Conservation (phyloP, 176 grass and related monocot species). For the Elaeis guineensis region DNA sequence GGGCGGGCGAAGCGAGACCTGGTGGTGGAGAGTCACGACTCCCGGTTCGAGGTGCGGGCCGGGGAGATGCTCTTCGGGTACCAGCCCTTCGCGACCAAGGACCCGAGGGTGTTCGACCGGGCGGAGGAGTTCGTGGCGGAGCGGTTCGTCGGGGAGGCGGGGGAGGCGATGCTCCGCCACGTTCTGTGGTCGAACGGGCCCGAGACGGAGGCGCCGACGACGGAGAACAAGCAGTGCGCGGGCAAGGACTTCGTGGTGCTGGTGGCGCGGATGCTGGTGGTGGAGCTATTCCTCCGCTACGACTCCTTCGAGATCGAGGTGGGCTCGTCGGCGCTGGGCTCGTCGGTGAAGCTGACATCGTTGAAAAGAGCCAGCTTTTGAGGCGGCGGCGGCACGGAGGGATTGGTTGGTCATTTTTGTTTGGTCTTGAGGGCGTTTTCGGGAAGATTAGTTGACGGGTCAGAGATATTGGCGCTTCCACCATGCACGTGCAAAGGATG, state of each 20-base stretch:
- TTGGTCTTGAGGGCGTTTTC: too few species aligned
- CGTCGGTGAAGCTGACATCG: slow-evolving; percentile 79
- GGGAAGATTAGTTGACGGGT: too few species aligned
- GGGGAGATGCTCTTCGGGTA: slow-evolving; percentile 98
- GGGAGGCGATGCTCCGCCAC: slow-evolving; percentile 48
- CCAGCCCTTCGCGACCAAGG: slow-evolving; percentile 97
- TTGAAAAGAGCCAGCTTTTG: slow-evolving; percentile 90
- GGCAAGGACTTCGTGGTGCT: slow-evolving; percentile 96
- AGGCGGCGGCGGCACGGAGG: neutral
- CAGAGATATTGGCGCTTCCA: too few species aligned
- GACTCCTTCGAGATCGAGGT: slow-evolving; percentile 94
- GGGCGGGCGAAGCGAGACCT: slow-evolving; percentile 83
- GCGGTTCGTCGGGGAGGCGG: slow-evolving; percentile 68
- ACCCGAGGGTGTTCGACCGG: slow-evolving; percentile 67
- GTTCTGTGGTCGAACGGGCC: slow-evolving; percentile 98
- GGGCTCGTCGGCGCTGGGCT: slow-evolving; percentile 58
- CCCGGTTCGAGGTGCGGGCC: slow-evolving; percentile 65
- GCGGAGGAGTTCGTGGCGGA: slow-evolving; percentile 74
- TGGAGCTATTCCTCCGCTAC: slow-evolving; percentile 83
- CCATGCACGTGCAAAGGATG: too few species aligned
- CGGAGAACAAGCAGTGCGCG: slow-evolving; percentile 92
- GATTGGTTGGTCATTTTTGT: too few species aligned
- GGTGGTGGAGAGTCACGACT: slow-evolving; percentile 94
- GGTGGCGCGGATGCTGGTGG: slow-evolving; percentile 81
- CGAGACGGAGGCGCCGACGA: slow-evolving; percentile 64